Evolutionary conservation across 2,329 filamentous ascomycete genomes (phyloP).

Genomic region (Neonectria faginata): DNA sequence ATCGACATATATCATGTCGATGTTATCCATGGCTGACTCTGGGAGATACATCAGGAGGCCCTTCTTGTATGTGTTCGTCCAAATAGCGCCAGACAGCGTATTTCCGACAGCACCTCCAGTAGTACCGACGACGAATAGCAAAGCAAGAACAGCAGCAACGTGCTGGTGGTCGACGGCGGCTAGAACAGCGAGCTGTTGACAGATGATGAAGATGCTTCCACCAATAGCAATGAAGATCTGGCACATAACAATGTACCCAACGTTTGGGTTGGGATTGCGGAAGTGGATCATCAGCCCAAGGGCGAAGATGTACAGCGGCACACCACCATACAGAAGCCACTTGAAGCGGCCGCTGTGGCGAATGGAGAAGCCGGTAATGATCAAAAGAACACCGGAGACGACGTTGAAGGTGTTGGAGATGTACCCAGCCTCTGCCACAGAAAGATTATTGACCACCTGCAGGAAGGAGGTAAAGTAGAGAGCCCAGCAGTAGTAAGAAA

Average conservation of each 20-base stretch:
- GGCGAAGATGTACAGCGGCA: slow-evolving; percentile 66
- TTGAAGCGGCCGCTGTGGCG: slow-evolving; percentile 65
- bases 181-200: slow-evolving; percentile 45
- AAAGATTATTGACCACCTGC: slow-evolving; percentile 61
- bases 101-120: slow-evolving; percentile 47
- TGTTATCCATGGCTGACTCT: slow-evolving; percentile 47
- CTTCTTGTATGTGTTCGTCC: slow-evolving; percentile 48
- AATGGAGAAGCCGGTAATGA: slow-evolving; percentile 61
- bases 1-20: slow-evolving; percentile 64
- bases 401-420: slow-evolving; percentile 61
- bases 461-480: slow-evolving; percentile 65
- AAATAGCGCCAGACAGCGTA: slow-evolving; percentile 49
- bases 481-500: slow-evolving; percentile 60
- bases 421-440: slow-evolving; percentile 60
- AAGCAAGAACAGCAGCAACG: slow-evolving; percentile 47
- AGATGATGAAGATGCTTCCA: slow-evolving; percentile 62
- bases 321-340: slow-evolving; percentile 58
- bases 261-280: slow-evolving; percentile 50
- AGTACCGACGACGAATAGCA: slow-evolving; percentile 44
- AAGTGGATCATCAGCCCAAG: slow-evolving; percentile 56
- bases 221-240: slow-evolving; percentile 65
- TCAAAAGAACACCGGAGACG: slow-evolving; percentile 59
- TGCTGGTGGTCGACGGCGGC: slow-evolving; percentile 50
- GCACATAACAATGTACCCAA: slow-evolving; percentile 61
- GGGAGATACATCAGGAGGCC: slow-evolving; percentile 66